Percentiles rank a stretch among this genome's conserved stretches.
These are phyloP conservation scores for Lactifluus hygrophoroides DNA, from an alignment of 768 basidiomycete genomes.

Conservation along the genomic window DNA sequence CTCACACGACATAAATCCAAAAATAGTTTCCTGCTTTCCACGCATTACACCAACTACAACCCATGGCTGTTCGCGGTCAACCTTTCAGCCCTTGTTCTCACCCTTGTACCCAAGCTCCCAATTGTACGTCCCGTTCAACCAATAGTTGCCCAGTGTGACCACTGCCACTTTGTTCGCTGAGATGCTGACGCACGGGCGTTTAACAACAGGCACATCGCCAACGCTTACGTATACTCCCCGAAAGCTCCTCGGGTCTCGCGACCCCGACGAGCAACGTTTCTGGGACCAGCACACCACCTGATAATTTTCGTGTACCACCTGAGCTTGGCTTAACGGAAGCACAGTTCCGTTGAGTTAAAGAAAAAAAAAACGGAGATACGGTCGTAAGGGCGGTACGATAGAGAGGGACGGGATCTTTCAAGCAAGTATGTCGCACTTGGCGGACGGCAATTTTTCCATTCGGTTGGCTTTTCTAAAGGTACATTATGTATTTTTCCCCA, in stretches of 20 bases:
- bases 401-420: slow-evolving; percentile 15
- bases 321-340: slow-evolving; percentile 38
- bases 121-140: slow-evolving; percentile 51
- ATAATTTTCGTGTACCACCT: slow-evolving; percentile 24
- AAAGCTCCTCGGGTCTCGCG: slow-evolving; percentile 52
- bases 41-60: slow-evolving; percentile 96
- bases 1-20: slow-evolving; percentile 13
- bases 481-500: neutral
- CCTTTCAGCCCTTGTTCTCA: slow-evolving; percentile 67
- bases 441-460: neutral
- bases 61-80: slow-evolving; percentile 92
- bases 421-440: neutral
- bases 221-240: slow-evolving; percentile 68
- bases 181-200: neutral
- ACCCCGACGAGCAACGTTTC: slow-evolving; percentile 57
- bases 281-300: slow-evolving; percentile 34
- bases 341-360: slow-evolving; percentile 34
- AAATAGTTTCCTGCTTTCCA: slow-evolving; percentile 85
- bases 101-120: slow-evolving; percentile 93
- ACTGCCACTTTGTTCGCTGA: too few species aligned
- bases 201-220: slow-evolving; percentile 64
- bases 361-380: neutral
- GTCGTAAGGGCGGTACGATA: neutral
- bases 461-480: neutral
- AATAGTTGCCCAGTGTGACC: neutral